These are phyloP conservation scores for Cutaneotrichosporon curvatum DNA, from an alignment of 1,284 basidiomycete species.

Conservation along the genomic window DNA sequence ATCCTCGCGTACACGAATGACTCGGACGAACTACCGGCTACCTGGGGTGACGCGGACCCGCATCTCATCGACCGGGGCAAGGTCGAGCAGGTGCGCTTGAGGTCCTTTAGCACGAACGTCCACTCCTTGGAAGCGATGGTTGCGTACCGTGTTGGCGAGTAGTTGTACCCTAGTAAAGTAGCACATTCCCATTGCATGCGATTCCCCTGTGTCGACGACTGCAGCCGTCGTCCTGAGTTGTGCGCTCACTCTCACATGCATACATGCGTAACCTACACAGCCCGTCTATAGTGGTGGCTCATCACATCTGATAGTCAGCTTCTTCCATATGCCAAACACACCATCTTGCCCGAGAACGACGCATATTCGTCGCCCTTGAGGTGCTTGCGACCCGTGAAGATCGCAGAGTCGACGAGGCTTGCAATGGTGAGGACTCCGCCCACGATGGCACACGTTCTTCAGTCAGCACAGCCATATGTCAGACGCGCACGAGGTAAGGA, in stretches of 20 bases:
- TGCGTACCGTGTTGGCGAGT: constrained; percentile 43
- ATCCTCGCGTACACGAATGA: constrained; percentile 84
- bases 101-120: constrained; percentile 83
- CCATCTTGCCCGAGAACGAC: constrained; percentile 43
- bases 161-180: background rate
- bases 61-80: constrained; percentile 90
- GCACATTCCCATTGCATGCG: no score
- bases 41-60: constrained; percentile 92
- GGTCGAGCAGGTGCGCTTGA: constrained; percentile 89
- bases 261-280: background rate
- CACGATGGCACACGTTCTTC: constrained; percentile 90
- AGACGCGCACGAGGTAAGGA: constrained; percentile 70
- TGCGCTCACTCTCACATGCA: no score
- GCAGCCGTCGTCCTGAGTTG: no score
- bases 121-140: constrained; percentile 68
- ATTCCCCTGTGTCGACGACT: no score
- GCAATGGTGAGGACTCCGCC: constrained; percentile 95
- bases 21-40: constrained; percentile 55
- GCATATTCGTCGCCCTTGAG: constrained; percentile 27
- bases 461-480: no score
- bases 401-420: constrained; percentile 77
- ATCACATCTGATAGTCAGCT: constrained; percentile 1
- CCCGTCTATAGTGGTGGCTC: no score
- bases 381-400: constrained; percentile 55
- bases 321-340: constrained; percentile 14